A percentile compares a stretch with the other conserved stretches of the same genome.
Conservation (phyloP, 2,329 filamentous ascomycete genomes). For the Lachnellula suecica region DNA sequence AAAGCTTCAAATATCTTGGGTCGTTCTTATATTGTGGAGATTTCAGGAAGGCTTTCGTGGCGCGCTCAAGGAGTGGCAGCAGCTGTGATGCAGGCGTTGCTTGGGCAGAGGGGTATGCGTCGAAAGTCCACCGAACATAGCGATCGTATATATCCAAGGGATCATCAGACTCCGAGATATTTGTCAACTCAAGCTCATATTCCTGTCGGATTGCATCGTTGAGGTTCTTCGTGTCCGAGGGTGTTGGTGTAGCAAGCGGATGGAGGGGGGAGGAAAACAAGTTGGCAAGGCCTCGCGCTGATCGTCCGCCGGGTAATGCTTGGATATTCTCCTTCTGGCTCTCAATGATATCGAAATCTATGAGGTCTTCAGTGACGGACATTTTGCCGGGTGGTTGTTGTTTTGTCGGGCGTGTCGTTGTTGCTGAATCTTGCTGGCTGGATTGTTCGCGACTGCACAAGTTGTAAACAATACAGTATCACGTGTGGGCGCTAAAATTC, state of each 20-base stretch:
- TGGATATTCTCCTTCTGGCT: constrained; percentile 98
- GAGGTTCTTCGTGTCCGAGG: constrained; percentile 71
- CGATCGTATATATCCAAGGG: constrained; percentile 94
- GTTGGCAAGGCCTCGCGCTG: constrained; percentile 83
- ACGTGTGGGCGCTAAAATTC: neutral
- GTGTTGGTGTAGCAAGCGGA: constrained; percentile 60
- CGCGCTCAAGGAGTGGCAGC: constrained; percentile 83
- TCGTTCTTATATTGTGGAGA: constrained; percentile 92
- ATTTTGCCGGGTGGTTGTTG: constrained; percentile 26
- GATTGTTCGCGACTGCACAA: neutral
- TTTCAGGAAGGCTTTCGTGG: constrained; percentile 86
- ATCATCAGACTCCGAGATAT: constrained; percentile 84
- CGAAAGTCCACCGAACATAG: constrained; percentile 95
- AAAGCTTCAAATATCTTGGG: constrained; percentile 86
- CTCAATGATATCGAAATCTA: constrained; percentile 90
- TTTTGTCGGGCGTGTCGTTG: constrained; percentile 15
- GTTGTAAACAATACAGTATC: neutral
- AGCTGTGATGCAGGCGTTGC: constrained; percentile 90
- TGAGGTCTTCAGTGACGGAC: constrained; percentile 54
- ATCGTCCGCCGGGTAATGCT: constrained; percentile 82
- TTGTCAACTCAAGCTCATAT: constrained; percentile 80
- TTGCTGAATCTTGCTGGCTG: constrained; percentile 3
- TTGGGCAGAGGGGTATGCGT: constrained; percentile 92
- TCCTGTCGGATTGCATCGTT: constrained; percentile 79
- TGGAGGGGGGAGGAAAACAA: constrained; percentile 69